phyloP scores from a whole-genome alignment of 2,329 filamentous ascomycete genomes.

The Aspergillus proliferans region DNA sequence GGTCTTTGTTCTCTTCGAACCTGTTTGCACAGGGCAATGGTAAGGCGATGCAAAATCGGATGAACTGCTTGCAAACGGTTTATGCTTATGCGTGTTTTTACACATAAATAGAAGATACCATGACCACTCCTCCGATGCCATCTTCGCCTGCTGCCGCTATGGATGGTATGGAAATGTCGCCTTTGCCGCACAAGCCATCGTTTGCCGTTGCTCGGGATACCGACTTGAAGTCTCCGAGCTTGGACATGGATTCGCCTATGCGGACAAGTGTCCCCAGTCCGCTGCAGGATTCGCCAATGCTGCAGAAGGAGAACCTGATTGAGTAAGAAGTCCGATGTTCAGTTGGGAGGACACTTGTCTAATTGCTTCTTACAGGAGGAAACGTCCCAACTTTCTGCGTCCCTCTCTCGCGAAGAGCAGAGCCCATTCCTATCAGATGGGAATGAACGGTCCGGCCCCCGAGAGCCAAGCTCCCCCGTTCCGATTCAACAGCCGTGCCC shows the following conservation, averaged over 20 bases:
- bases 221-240: conserved; percentile 67
- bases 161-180: conserved; percentile 90
- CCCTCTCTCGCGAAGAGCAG: conserved; percentile 71
- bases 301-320: conserved; percentile 18
- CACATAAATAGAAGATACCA: conserved; percentile 53
- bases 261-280: conserved; percentile 35
- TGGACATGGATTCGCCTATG: conserved; percentile 44
- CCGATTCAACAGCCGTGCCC: conserved; percentile 58
- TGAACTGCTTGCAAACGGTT: neutral
- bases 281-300: conserved; percentile 33
- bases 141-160: conserved; percentile 67
- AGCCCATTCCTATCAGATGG: conserved; percentile 61
- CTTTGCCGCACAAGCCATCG: conserved; percentile 77
- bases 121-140: conserved; percentile 76
- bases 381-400: conserved; percentile 62
- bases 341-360: conserved; percentile 7
- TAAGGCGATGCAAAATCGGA: conserved; percentile 7
- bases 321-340: conserved; percentile 27
- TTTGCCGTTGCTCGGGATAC: conserved; percentile 56
- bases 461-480: conserved; percentile 67
- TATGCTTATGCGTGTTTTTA: conserved; percentile 17
- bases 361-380: conserved; percentile 46
- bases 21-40: conserved; percentile 55
- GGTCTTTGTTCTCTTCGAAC: conserved; percentile 74
- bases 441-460: conserved; percentile 55